Conservation (phyloP, 1,139 yeast genomes). For the Pichia sp. region DNA sequence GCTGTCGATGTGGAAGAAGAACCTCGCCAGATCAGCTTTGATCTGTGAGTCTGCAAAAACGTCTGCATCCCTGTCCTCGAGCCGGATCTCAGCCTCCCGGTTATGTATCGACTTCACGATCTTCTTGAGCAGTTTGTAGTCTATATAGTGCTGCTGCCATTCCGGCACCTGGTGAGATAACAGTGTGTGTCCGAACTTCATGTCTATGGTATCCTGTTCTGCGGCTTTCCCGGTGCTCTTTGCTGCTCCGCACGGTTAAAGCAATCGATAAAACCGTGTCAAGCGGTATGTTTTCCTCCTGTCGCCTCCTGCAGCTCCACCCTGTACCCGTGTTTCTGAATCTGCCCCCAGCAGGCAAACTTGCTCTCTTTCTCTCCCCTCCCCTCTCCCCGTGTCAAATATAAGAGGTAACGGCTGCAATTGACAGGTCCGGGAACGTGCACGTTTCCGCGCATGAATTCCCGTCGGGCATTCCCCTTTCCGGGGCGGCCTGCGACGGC, state of each 20-base stretch:
- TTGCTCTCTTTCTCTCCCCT: neutral
- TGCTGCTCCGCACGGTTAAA: neutral
- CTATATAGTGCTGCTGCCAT: conserved; percentile 77
- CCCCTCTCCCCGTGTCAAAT: neutral
- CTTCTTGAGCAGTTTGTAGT: conserved; percentile 81
- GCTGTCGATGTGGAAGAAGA: conserved; percentile 75
- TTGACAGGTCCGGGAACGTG: neutral
- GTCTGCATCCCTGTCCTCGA: conserved; percentile 19
- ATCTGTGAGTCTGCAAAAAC: conserved; percentile 37
- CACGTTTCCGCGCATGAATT: neutral
- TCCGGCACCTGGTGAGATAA: conserved; percentile 88
- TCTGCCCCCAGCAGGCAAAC: neutral
- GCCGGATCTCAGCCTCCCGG: conserved; percentile 31
- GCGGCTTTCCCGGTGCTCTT: neutral
- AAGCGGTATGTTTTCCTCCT: neutral
- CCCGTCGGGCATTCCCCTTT: neutral
- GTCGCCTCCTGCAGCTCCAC: neutral
- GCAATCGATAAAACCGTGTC: neutral
- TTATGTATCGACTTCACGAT: conserved; percentile 55
- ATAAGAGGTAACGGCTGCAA: neutral
- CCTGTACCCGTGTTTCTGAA: neutral
- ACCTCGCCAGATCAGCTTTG: conserved; percentile 50
- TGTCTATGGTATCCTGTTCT: conserved; percentile 25
- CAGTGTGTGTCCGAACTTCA: conserved; percentile 86
- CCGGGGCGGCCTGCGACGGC: too few species aligned